Base-by-base conservation (phyloP, 192 early-diverging fungal species). In the Funneliformis geosporum region DNA sequence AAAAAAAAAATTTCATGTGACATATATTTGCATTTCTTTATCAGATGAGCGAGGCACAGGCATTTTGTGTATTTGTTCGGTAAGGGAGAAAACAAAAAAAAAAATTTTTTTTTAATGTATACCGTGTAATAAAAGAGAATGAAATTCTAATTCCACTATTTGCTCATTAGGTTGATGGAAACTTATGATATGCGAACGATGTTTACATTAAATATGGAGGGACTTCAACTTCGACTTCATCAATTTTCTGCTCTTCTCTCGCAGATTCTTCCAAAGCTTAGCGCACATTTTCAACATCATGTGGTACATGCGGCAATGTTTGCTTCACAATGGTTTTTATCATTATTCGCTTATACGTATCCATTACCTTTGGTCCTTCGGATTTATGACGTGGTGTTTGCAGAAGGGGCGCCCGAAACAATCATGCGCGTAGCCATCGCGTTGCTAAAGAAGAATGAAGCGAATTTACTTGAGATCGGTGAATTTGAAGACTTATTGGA, bases 251-350 rank as follows among this genome's bases (percentile, higher is more conserved):
- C 86, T 50, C 83, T 98, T 67, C 87, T 97, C 23, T 78, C 87
- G 4, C 93, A 96, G 81, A 86, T 92, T 8, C 82, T 94, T 33
- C 98, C 97, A 18, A 84, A 87, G 40, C 84, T 98, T 25, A 85
- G 85, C 67, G 86, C 88, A 18, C 98, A 99, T 81, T 85, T 99
- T 18, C 87, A 89, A 0, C 65, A 74, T 46, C 90, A 93, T 42
- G 91, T 92, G 25, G 90, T 97, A 47, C 85, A 92, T 64, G 89
- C 94, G 0, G 91, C 91, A 60, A 97, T 97, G 95, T 99, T 95
- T 76, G 97, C 95, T 8, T 95, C 95, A 0, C 96, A 96, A 79
- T 99, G 98, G 98, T 98, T 97, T 86, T 86, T 99, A 81, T 97
- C 98, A 0, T 84, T 97, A 44, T 99, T 99, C 89, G 97, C 98